Base-by-base conservation (phyloP, 768 basidiomycete species). In the Chalciporus sphaerocephalus region DNA sequence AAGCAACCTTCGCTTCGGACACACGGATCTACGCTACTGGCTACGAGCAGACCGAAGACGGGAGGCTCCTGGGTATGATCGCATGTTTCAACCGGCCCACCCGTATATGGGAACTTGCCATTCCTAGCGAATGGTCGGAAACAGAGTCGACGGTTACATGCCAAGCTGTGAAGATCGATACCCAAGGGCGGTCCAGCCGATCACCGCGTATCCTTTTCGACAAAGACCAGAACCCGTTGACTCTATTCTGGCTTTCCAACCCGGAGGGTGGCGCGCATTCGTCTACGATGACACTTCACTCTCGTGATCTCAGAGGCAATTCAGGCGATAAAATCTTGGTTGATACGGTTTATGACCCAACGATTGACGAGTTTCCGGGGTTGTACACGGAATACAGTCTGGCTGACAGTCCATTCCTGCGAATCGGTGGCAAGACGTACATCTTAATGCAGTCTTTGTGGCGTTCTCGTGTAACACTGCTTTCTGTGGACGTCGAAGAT, bases 71-170 rank as follows among this genome's bases (percentile, higher is more conserved):
- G 4, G 84, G 83, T 0, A 65, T 80, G 47, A 75, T 74, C 42
- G 66, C 69, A 5, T 85, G 83, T 57, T 70, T 67, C 50, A 85
- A 85, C 50, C 71, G 81, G 3, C 76, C 77, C 0, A 61, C 71
- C 7, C 73, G 75, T 1, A 74, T 85, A 15, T 85, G 76, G 77
- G 68, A 71, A 16, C 51, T 85, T 17, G 51, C 30, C 5, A 52
- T 59, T 21, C 15, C 46, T 42, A 30, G 4, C 18, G 23, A 47
- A 52, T n/a, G 33, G 43, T 16, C 23, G n/a, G 40, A 40, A 18
- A 46, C 51, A 5, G 35, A 48, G 11, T 34, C 39, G 23, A 38
- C 40, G 42, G 12, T 65, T 55, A 27, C 52, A 44, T 38, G 64
- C 50, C 55, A 11, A 6, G 42, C 34, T 12, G 23, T 55, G 28